Evolutionary conservation across 225 moss, liverwort and hornwort species (phyloP).

Genomic region (Physcomitrellopsis africana): DNA sequence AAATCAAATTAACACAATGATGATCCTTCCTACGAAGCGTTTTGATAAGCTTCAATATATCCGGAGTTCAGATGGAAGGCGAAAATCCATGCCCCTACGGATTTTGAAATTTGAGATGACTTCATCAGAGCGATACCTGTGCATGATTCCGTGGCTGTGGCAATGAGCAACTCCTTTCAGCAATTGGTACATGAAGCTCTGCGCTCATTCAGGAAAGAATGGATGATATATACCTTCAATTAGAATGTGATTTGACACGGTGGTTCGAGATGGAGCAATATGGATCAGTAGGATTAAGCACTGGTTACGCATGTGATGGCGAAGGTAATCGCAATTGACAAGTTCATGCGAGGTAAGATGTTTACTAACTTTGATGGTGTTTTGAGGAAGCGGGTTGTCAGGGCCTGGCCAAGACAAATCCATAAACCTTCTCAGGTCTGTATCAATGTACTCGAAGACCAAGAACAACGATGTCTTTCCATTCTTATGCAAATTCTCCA

Average conservation of each 20-base stretch:
- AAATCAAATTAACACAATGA: background rate
- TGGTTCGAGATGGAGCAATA: background rate
- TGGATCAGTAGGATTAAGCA: background rate
- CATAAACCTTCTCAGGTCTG: conserved; percentile 55
- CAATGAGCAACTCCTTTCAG: conserved; percentile 62
- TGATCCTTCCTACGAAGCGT: background rate
- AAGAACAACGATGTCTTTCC: conserved; percentile 41
- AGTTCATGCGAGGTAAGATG: background rate
- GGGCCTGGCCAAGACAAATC: conserved; percentile 37
- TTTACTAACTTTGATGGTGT: conserved; percentile 46
- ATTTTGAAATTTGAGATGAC: background rate
- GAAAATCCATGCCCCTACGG: background rate
- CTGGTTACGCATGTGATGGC: no score
- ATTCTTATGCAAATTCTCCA: conserved; percentile 48
- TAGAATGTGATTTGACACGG: conserved; percentile 3
- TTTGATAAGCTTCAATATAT: background rate
- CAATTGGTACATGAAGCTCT: conserved; percentile 64
- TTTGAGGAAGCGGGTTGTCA: conserved; percentile 32
- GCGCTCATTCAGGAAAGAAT: conserved; percentile 24
- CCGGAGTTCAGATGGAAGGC: background rate
- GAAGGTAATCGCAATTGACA: no score
- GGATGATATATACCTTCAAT: background rate
- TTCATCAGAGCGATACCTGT: conserved; percentile 37
- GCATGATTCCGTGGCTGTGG: conserved; percentile 63
- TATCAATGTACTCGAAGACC: conserved; percentile 59